Evolutionary conservation across 2,329 filamentous ascomycete genomes (phyloP), one percentile per base, ranked within the genome.

Genomic region (Ophiostoma pallidulum): DNA sequence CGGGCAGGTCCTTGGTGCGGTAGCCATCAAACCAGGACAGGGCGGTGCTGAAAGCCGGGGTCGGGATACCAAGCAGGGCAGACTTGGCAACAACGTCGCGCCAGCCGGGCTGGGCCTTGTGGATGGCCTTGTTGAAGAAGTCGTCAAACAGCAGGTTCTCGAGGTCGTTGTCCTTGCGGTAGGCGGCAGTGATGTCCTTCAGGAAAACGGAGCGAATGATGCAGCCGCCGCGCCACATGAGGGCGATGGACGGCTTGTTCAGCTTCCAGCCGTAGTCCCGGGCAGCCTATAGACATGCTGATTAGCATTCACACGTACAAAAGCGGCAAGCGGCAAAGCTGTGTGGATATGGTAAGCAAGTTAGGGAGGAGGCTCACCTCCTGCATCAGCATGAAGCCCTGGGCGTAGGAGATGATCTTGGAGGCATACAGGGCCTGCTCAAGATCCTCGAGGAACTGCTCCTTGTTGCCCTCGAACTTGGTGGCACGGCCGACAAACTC

Each of bases 351-450:
- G 12, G 16, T 9, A 32, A 8, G 19, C 6, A 32, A 18, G 14
- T 20, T 43, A 43, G 37, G n/a, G 10, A 36, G 10, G 16, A 16
- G 16, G n/a, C 81, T 70, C 71, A 90, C 88, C 73, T 94, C 85
- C 75, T 97, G 91, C 80, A 98, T 97, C 64, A 98, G 80, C 91
- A 97, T 97, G 81, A 98, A 98, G 66, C 92, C 92, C 75, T 98
- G 92, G 57, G 92, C 89, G 68, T 98, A 98, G 18, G 92, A 98
- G 72, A 98, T 96, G 67, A 98, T 98, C 86, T 98, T 98, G 64
- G 91, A 97, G 58, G 92, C 92, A 66, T 98, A 98, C 53, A 98
- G 82, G 58, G 91, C 92, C 77, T 98, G 92, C 78, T 98, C 92
- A 45, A 98, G 86, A 70, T 98, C 90, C 59, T 87, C 86, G 59